Percentiles rank a stretch among this genome's conserved stretches.
Evolutionary conservation across 352 stramenopile genomes (phyloP).

Genomic region (Aphanomyces cochlioides): DNA sequence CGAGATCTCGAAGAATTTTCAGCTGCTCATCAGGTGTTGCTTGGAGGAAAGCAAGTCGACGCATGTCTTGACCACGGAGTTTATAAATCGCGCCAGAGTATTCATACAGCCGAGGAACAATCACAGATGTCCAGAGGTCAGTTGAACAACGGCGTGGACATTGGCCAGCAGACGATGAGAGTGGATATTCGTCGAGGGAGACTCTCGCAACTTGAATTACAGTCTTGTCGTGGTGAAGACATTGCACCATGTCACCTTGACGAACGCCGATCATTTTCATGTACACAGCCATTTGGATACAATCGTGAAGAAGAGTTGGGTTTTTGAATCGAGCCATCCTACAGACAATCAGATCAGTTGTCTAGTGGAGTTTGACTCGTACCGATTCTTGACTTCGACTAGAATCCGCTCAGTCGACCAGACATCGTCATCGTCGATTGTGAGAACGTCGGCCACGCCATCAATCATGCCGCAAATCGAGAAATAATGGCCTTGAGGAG

Average conservation of each 20-base stretch:
- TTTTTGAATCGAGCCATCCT: slow-evolving; percentile 50
- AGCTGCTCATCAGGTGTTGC: slow-evolving; percentile 41
- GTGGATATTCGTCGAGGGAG: slow-evolving; percentile 42
- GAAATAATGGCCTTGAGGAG: slow-evolving; percentile 40
- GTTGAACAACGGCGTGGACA: slow-evolving; percentile 8
- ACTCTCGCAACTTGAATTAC: slow-evolving; percentile 55
- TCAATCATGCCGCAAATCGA: slow-evolving; percentile 82
- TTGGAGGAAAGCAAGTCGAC: slow-evolving; percentile 63
- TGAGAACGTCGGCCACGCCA: slow-evolving; percentile 55
- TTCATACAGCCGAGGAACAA: slow-evolving; percentile 62
- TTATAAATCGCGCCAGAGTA: slow-evolving; percentile 47
- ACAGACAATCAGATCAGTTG: not conserved
- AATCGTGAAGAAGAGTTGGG: slow-evolving; percentile 61
- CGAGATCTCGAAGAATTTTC: not conserved
- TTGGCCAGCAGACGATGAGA: not conserved
- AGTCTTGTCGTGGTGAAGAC: slow-evolving; percentile 45
- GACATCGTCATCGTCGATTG: slow-evolving; percentile 44
- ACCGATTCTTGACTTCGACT: slow-evolving; percentile 75
- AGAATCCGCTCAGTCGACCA: slow-evolving; percentile 61
- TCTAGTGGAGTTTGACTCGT: not conserved
- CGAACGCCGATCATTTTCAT: slow-evolving; percentile 71
- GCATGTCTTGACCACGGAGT: slow-evolving; percentile 47
- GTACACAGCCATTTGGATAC: slow-evolving; percentile 77
- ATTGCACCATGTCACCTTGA: slow-evolving; percentile 69
- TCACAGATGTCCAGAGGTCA: slow-evolving; percentile 54